phyloP scores from a whole-genome alignment of 768 basidiomycete genomes.

The Candolleomyces aberdarensis region DNA sequence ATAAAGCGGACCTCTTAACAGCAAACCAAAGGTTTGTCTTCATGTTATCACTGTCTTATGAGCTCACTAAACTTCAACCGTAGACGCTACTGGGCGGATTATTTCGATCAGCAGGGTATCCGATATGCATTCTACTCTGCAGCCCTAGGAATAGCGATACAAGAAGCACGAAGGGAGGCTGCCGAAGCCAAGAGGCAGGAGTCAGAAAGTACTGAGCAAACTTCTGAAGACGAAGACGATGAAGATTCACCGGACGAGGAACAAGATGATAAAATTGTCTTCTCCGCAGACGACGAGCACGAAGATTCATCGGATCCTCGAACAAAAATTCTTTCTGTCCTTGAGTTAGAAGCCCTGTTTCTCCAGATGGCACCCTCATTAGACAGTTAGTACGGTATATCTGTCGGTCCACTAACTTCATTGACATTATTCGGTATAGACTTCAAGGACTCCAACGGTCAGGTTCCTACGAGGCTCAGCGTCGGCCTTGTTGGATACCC shows the following conservation, averaged over 20 bases:
- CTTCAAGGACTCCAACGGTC: constrained; percentile 57
- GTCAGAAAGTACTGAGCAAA: constrained; percentile 12
- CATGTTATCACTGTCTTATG: background rate
- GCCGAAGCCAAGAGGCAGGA: constrained; percentile 17
- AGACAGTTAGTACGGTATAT: constrained; percentile 41
- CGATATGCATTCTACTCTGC: constrained; percentile 94
- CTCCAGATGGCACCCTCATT: constrained; percentile 66
- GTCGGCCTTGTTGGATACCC: constrained; percentile 97
- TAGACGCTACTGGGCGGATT: constrained; percentile 88
- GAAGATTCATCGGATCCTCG: constrained; percentile 57
- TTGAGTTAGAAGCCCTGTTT: constrained; percentile 87
- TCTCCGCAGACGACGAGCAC: constrained; percentile 53
- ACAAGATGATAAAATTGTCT: constrained; percentile 34
- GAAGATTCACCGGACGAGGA: constrained; percentile 12
- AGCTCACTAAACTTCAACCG: constrained; percentile 1
- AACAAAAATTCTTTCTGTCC: constrained; percentile 76
- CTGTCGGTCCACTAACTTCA: background rate
- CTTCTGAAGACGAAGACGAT: constrained; percentile 7
- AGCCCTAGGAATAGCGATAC: constrained; percentile 79
- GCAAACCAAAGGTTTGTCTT: constrained; percentile 68
- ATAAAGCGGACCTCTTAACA: constrained; percentile 93
- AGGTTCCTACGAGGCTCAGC: constrained; percentile 59
- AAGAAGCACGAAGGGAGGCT: constrained; percentile 64
- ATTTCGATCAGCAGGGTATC: constrained; percentile 74
- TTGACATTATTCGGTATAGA: constrained; percentile 32